phyloP scores from a whole-genome alignment of 441 rosid species.

The Pelargonium myrrhifolium region DNA sequence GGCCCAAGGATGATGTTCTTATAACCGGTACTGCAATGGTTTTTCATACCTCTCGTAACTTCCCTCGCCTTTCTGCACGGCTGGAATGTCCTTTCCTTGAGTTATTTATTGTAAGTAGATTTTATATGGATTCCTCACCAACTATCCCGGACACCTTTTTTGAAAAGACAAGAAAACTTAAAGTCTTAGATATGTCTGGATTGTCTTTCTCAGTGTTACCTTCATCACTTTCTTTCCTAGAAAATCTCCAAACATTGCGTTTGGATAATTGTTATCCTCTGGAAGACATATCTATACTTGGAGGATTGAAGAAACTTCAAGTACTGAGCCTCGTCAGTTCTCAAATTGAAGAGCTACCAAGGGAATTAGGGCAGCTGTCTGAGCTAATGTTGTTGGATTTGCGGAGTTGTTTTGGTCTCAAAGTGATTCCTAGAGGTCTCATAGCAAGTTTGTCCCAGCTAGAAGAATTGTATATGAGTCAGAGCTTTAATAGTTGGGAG shows the following conservation, averaged over 20 bases:
- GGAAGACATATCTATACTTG: slow-evolving; percentile 14
- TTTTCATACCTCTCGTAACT: neutral
- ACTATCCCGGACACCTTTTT: slow-evolving; percentile 13
- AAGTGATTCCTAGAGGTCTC: slow-evolving; percentile 14
- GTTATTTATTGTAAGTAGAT: neutral
- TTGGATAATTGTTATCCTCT: neutral
- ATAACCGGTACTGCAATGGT: neutral
- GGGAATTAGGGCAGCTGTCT: slow-evolving; percentile 25
- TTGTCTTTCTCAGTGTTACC: slow-evolving; percentile 13
- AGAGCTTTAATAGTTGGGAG: slow-evolving; percentile 18
- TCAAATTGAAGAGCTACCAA: slow-evolving; percentile 15
- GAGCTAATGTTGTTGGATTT: slow-evolving; percentile 22
- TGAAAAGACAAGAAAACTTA: slow-evolving; percentile 2
- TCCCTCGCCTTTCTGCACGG: neutral
- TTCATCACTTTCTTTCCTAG: slow-evolving; percentile 10
- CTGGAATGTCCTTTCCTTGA: neutral
- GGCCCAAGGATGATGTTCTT: neutral
- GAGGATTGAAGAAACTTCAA: slow-evolving; percentile 9
- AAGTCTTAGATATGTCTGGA: slow-evolving; percentile 8
- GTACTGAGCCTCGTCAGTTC: slow-evolving; percentile 27
- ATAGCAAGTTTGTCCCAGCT: slow-evolving; percentile 18
- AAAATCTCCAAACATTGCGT: slow-evolving; percentile 16
- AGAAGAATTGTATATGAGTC: slow-evolving; percentile 20
- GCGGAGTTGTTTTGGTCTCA: slow-evolving; percentile 4
- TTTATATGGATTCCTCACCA: neutral